phyloP scores from a whole-genome alignment of 495 filamentous ascomycete genomes.

The Neohortaea acidophila region DNA sequence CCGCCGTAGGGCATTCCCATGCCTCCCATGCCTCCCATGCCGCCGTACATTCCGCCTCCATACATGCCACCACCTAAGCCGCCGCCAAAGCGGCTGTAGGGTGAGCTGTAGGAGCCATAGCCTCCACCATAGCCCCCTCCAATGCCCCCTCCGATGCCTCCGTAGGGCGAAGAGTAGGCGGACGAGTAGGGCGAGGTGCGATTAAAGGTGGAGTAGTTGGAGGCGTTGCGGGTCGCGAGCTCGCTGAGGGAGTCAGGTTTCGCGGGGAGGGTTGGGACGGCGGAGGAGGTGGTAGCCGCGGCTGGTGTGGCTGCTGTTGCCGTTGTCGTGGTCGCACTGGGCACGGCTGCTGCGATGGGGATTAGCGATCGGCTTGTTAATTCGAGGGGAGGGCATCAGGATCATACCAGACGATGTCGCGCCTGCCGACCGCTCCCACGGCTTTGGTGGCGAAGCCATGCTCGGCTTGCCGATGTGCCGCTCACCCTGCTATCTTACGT shows the following conservation, averaged over 20 bases:
- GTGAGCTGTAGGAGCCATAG: constrained; percentile 42
- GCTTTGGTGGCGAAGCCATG: constrained; percentile 63
- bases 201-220: constrained; percentile 32
- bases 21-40: constrained; percentile 23
- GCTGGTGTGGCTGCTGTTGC: constrained; percentile 31
- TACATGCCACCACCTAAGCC: constrained; percentile 39
- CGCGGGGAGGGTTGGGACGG: constrained; percentile 61
- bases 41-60: constrained; percentile 33
- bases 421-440: constrained; percentile 75
- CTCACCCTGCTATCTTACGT: too few species aligned
- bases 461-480: too few species aligned
- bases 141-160: constrained; percentile 17
- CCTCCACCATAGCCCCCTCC: too few species aligned
- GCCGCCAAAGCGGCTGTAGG: constrained; percentile 51
- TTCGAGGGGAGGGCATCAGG: not conserved
- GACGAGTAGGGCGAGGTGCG: constrained; percentile 16
- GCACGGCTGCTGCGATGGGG: constrained; percentile 28
- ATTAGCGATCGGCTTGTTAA: constrained; percentile 8
- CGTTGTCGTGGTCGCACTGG: too few species aligned
- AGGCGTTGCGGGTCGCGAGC: constrained; percentile 67
- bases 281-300: constrained; percentile 27
- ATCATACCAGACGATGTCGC: constrained; percentile 27
- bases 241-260: constrained; percentile 61
- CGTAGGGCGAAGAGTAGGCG: constrained; percentile 52
- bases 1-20: constrained; percentile 33